A percentile compares a stretch with the other conserved stretches of the same genome.
Evolutionary conservation across 2,329 filamentous ascomycete species (phyloP).

Genomic region (Peltaster fructicola): DNA sequence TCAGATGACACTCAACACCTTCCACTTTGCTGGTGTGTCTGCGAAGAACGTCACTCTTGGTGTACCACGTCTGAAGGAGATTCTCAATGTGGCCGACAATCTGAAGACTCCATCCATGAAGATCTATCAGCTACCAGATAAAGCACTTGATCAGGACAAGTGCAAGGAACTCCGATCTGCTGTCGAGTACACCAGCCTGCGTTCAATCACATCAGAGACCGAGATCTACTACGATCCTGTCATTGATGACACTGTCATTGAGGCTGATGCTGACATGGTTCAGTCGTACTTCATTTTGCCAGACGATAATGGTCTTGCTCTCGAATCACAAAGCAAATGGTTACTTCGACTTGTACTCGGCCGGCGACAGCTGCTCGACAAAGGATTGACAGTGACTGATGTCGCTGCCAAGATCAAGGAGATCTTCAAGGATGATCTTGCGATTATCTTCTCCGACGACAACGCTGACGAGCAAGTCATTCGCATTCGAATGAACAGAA

Average conservation of each 20-base stretch:
- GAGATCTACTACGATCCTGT: slow-evolving; percentile 98
- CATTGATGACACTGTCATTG: slow-evolving; percentile 67
- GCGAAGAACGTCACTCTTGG: slow-evolving; percentile 98
- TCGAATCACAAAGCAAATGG: slow-evolving; percentile 69
- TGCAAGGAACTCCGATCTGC: slow-evolving; percentile 74
- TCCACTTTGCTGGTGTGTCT: slow-evolving; percentile 99
- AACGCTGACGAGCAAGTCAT: slow-evolving; percentile 93
- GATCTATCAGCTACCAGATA: slow-evolving; percentile 55
- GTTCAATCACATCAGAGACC: slow-evolving; percentile 76
- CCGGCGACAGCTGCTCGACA: slow-evolving; percentile 87
- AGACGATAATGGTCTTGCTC: slow-evolving; percentile 51
- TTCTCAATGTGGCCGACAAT: slow-evolving; percentile 91
- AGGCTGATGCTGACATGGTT: slow-evolving; percentile 80
- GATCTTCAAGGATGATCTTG: slow-evolving; percentile 67
- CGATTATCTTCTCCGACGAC: slow-evolving; percentile 93
- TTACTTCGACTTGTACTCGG: slow-evolving; percentile 83
- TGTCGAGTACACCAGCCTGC: slow-evolving; percentile 87
- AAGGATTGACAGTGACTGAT: slow-evolving; percentile 77
- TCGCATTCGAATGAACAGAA: slow-evolving; percentile 46
- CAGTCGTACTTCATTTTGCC: slow-evolving; percentile 93
- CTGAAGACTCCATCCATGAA: slow-evolving; percentile 98
- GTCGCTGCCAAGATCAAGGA: slow-evolving; percentile 81
- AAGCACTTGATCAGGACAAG: slow-evolving; percentile 50
- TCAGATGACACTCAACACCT: slow-evolving; percentile 98
- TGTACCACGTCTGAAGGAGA: slow-evolving; percentile 98